Base-by-base conservation (phyloP, 495 filamentous ascomycete species). In the Aspergillus affinis region DNA sequence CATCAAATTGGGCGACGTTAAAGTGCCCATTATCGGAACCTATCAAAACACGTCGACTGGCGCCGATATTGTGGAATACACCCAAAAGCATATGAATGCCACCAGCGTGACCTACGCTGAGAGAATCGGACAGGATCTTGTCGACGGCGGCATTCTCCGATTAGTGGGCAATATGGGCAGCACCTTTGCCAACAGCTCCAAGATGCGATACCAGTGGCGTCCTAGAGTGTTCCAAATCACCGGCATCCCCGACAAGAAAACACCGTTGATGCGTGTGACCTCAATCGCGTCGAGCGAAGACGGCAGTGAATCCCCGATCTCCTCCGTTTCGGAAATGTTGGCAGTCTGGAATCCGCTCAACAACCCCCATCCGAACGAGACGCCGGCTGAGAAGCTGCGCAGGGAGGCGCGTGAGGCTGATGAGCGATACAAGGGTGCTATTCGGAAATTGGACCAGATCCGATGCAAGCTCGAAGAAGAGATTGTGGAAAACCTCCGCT, bases 161-260 rank as follows among this genome's bases (percentile, higher is more conserved):
- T 75, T 99, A 64, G 84, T 99, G 61, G 94, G 94, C 51, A 95
- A 90, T 69, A 93, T 99, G 57, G 94, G 95, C 27, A 98, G 84
- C 71, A 90, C 88, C 9, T 99, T 99, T 67, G 92, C 93, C 60
- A 99, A 99, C 75, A 97, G 92, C 77, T 93, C 93, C 48, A 92
- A 89, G 76, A 88, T 98, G 86, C 89, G 89, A 69, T 99, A 98
- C 72, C 94, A 99, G 72, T 99, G 95, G 95, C 87, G 90, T 48
- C 84, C 92, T 3, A 96, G 90, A 74, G 90, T 88, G 0, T 98
- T 97, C 74, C 87, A 97, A 69, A 71, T 91, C 46, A 86, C 91
- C 27, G 92, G 92, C 3, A 81, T 97, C 49, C 91, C 90, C 0
- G 92, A 96, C 71, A 95, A 90, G 79, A 96, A 93, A 72, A 84